Evolutionary conservation across 148 eudicot genomes (phyloP).

Genomic region (Fagopyrum tataricum): DNA sequence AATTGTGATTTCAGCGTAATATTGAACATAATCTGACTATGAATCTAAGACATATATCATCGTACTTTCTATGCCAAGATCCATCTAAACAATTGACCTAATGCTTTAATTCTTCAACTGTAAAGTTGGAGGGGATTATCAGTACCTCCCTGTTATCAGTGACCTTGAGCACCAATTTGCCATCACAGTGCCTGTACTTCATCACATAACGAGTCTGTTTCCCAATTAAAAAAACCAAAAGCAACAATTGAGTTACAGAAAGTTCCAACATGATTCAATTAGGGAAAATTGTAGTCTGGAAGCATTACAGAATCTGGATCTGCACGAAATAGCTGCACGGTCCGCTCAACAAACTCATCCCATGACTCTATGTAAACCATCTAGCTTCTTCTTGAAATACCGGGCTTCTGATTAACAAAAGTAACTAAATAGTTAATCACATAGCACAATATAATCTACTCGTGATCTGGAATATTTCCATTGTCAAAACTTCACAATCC

Average conservation of each 20-base stretch:
- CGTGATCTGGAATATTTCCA: background rate
- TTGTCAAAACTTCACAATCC: background rate
- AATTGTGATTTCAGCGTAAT: background rate
- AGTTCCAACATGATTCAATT: too few relatives aligned
- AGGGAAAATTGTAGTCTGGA: background rate
- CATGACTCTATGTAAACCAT: slow-evolving; percentile 49
- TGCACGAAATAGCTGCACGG: slow-evolving; percentile 61
- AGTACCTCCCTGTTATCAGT: slow-evolving; percentile 80
- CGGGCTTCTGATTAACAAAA: background rate
- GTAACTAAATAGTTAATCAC: background rate
- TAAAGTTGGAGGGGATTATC: background rate
- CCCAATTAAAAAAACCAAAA: background rate
- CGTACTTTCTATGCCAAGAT: background rate
- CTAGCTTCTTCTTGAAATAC: background rate
- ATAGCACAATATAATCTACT: background rate
- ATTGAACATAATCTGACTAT: background rate
- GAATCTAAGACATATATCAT: background rate
- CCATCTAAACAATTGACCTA: background rate
- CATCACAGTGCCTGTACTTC: slow-evolving; percentile 90
- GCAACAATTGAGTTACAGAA: background rate
- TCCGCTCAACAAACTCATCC: slow-evolving; percentile 79
- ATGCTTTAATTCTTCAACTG: background rate
- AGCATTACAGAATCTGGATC: slow-evolving; percentile 57
- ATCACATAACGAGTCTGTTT: slow-evolving; percentile 66
- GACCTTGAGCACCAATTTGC: slow-evolving; percentile 90